Conservation (phyloP, 345 rosid species). For the Citrus mangshanensis region DNA sequence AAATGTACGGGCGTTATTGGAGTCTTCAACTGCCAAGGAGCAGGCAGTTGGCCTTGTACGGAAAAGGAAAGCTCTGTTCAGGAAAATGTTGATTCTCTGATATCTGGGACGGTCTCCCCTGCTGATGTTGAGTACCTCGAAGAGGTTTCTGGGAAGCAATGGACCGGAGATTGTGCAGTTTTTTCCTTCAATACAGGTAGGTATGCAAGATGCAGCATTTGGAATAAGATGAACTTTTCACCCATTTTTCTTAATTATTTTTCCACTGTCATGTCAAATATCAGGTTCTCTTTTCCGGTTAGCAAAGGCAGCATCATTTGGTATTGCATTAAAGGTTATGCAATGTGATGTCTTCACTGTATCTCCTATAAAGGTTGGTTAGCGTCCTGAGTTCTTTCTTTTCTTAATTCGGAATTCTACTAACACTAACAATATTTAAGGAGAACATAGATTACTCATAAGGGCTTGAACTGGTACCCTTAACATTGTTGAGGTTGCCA, state of each 20-base stretch:
- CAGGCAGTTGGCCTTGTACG: conserved; percentile 50
- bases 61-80: conserved; percentile 8
- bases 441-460: no score
- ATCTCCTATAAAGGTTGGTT: no score
- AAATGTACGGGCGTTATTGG: conserved; percentile 49
- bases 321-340: conserved; percentile 26
- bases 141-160: conserved; percentile 42
- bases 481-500: no score
- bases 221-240: background rate
- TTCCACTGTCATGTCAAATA: background rate
- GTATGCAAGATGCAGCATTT: conserved; percentile 4
- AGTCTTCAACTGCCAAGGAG: conserved; percentile 61
- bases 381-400: no score
- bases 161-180: conserved; percentile 49
- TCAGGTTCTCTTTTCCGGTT: conserved; percentile 34
- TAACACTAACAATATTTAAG: no score
- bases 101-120: conserved; percentile 37
- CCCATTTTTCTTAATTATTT: background rate
- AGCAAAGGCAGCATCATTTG: conserved; percentile 25
- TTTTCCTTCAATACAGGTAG: conserved; percentile 52
- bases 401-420: no score
- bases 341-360: conserved; percentile 40
- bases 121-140: conserved; percentile 46
- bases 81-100: conserved; percentile 9
- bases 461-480: no score